phyloP scores from a whole-genome alignment of 2,329 filamentous ascomycete genomes.

The Cercospora canescens region DNA sequence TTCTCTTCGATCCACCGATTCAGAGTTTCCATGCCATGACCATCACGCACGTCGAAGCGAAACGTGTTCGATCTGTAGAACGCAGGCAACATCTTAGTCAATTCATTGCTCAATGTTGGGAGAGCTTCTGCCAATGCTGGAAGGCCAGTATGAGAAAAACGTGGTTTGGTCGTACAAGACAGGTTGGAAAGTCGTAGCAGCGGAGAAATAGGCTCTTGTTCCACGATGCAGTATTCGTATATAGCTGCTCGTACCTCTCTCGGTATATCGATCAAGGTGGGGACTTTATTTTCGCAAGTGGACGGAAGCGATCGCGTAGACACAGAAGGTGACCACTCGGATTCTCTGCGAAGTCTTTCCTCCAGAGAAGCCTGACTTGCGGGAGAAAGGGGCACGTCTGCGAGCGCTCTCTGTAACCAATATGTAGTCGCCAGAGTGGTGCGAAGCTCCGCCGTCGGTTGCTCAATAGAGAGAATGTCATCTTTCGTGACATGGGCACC shows the following conservation, averaged over 20 bases:
- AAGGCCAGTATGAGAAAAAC: slow-evolving; percentile 11
- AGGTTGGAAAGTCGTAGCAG: background rate
- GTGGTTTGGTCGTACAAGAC: background rate
- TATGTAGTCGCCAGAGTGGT: slow-evolving; percentile 19
- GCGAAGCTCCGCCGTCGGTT: slow-evolving; percentile 16
- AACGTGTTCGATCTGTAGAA: slow-evolving; percentile 20
- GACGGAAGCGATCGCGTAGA: background rate
- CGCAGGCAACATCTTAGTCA: background rate
- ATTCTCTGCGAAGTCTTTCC: slow-evolving; percentile 13
- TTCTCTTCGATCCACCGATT: slow-evolving; percentile 17
- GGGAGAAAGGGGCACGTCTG: slow-evolving; percentile 14
- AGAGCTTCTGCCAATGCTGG: slow-evolving; percentile 9
- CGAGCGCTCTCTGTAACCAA: slow-evolving; percentile 19
- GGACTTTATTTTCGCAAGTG: background rate
- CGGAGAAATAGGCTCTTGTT: slow-evolving; percentile 11
- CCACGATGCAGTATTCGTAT: slow-evolving; percentile 12
- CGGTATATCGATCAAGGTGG: slow-evolving; percentile 14
- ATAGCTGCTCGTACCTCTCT: slow-evolving; percentile 15
- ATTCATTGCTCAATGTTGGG: background rate
- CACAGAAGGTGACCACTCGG: background rate
- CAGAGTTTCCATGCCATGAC: background rate
- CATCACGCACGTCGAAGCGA: slow-evolving; percentile 20
- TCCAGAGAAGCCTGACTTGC: slow-evolving; percentile 8
- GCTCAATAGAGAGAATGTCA: slow-evolving; percentile 17
- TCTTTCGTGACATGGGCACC: slow-evolving; percentile 21